phyloP scores from a whole-genome alignment of 78 protist genomes.

The Guillardia theta region DNA sequence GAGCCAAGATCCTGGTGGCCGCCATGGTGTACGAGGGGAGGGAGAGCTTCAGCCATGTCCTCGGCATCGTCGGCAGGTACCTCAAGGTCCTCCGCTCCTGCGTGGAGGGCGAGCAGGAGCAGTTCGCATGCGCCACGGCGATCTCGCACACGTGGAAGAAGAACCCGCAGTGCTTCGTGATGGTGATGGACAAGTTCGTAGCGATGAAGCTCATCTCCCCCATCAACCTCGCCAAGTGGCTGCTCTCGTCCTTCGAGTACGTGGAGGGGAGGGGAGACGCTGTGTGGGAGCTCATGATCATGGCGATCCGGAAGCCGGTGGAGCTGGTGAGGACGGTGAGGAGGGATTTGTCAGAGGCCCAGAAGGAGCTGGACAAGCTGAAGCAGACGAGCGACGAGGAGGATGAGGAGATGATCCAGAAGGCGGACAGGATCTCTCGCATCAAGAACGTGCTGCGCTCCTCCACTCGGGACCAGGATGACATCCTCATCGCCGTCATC shows the following conservation, averaged over 20 bases:
- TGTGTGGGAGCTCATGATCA: background rate
- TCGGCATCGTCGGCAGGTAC: conserved; percentile 1
- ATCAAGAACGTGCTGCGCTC: background rate
- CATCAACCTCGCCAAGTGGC: background rate
- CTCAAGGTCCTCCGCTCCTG: background rate
- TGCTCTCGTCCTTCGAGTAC: background rate
- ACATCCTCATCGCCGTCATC: background rate
- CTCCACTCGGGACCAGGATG: background rate
- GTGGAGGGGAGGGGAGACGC: background rate
- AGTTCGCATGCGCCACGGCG: background rate
- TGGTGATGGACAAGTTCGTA: background rate
- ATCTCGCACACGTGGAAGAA: background rate
- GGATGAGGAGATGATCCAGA: background rate
- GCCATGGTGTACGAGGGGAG: background rate
- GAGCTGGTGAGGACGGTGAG: background rate
- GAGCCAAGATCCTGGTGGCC: background rate
- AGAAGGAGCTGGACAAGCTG: background rate
- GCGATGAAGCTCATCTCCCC: conserved; percentile 1
- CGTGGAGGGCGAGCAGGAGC: background rate
- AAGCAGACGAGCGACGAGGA: background rate
- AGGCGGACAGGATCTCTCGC: background rate
- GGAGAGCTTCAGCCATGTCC: background rate
- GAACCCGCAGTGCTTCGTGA: background rate
- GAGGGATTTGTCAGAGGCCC: background rate
- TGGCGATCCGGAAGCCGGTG: background rate